Conservation (phyloP, 768 basidiomycete species). For the Lentinula raphanica region DNA sequence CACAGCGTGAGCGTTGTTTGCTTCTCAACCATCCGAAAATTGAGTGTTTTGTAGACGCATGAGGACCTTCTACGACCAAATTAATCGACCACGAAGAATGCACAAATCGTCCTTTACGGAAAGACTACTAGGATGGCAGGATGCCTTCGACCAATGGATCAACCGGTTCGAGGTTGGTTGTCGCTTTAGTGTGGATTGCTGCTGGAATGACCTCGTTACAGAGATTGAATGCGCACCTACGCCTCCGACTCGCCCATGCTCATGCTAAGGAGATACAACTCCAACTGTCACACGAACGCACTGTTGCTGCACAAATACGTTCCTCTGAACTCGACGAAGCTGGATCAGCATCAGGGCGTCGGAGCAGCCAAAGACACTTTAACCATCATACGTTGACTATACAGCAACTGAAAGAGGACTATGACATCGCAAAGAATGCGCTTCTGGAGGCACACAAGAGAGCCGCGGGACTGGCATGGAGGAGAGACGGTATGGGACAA, state of each 20-base stretch:
- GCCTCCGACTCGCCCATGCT: constrained; percentile 1
- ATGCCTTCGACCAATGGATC: constrained; percentile 3
- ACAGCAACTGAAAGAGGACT: constrained; percentile 1
- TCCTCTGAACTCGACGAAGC: background rate
- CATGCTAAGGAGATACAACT: background rate
- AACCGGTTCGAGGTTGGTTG: constrained; percentile 1
- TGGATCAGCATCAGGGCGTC: background rate
- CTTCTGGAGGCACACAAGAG: constrained; percentile 1
- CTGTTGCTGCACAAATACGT: background rate
- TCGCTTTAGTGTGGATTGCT: background rate
- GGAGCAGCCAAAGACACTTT: background rate
- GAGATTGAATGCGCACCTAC: background rate
- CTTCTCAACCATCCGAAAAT: background rate
- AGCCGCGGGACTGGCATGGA: constrained; percentile 3
- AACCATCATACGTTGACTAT: background rate
- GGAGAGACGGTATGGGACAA: background rate
- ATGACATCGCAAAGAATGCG: background rate
- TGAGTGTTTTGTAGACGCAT: background rate
- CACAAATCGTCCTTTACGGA: background rate
- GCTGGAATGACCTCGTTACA: background rate
- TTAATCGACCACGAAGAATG: background rate
- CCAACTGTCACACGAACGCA: background rate
- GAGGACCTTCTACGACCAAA: background rate
- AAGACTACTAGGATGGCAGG: constrained; percentile 4
- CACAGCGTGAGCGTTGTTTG: background rate